phyloP scores from a whole-genome alignment of 164 flowering plant genomes.

The Magnolia changhungtana region DNA sequence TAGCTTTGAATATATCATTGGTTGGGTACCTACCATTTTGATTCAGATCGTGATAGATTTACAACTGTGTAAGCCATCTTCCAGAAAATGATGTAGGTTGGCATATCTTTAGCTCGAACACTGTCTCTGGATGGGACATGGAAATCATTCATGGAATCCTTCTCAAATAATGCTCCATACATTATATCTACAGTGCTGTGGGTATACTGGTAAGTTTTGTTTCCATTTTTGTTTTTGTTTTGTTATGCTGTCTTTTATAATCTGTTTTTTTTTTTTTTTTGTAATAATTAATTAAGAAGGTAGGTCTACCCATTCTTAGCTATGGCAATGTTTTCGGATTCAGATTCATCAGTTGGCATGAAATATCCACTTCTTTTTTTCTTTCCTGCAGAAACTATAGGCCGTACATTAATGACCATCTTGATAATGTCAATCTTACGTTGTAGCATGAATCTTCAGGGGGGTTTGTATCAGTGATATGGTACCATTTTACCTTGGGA shows the following conservation, averaged over 20 bases:
- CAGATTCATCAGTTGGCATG: not conserved
- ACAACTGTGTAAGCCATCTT: slow-evolving; percentile 6
- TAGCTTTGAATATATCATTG: not conserved
- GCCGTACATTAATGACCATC: not conserved
- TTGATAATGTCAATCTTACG: slow-evolving; percentile 11
- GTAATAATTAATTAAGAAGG: not conserved
- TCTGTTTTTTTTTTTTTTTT: not conserved
- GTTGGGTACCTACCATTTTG: not conserved
- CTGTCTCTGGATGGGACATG: slow-evolving; percentile 74
- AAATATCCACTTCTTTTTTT: not conserved
- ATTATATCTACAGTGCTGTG: slow-evolving; percentile 75
- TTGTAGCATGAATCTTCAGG: slow-evolving; percentile 35
- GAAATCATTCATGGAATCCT: slow-evolving; percentile 61
- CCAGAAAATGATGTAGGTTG: slow-evolving; percentile 55
- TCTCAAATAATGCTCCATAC: slow-evolving; percentile 64
- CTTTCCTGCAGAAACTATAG: no score
- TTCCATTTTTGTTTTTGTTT: slow-evolving; percentile 1
- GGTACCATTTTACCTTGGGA: slow-evolving; percentile 86
- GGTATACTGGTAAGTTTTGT: slow-evolving; percentile 69
- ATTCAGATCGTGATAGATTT: not conserved
- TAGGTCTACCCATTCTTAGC: not conserved
- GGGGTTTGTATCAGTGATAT: slow-evolving; percentile 86
- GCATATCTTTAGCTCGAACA: slow-evolving; percentile 56
- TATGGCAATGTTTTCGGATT: not conserved
- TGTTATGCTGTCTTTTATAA: not conserved